Evolutionary conservation across 345 rosid genomes (phyloP), one percentile per base, ranked within the genome.

Genomic region (Bruguiera gymnorhiza): DNA sequence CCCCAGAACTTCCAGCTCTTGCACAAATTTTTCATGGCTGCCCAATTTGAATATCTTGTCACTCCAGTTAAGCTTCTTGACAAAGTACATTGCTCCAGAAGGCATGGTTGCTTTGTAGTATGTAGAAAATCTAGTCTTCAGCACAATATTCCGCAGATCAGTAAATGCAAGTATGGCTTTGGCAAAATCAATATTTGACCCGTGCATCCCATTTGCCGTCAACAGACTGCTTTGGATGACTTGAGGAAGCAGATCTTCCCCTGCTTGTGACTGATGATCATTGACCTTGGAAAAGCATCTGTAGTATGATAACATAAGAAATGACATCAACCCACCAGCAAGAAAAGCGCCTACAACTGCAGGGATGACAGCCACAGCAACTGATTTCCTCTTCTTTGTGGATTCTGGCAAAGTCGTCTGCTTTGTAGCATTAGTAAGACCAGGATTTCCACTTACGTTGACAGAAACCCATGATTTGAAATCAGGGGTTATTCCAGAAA

Each of bases 21-120:
- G 83, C 62, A 80, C 88, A 54, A 93, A 89, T 72, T 79, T 85
- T 53, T 79, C 83, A 6, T 78, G 87, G 83, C 82, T 83, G 16
- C 89, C 88, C 79, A 75, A 32, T 70, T 89, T 92, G 87, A 84
- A 87, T 76, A 89, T 48, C 84, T 89, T 88, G 80, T 93, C 90
- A 5, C 88, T 87, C 90, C 86, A 80, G 78, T 85, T 87, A 21
- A 91, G 90, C 76, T 86, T 88, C 83, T 91, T 93, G 60, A 88
- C 75, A 46, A 83, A 81, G 89, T 89, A 93, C 70, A 77, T 81
- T 8, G 77, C 70, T 67, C 96, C 94, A 0, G 89, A 93, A 26
- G 93, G 91, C 97, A 93, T 88, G 73, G 62, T 77, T 54, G 87
- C 86, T 65, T 83, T 86, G 81, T 84, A 93, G 77, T 84, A 93